Conservation (phyloP, 2,329 filamentous ascomycete genomes). For the Helicocarpus griseus region DNA sequence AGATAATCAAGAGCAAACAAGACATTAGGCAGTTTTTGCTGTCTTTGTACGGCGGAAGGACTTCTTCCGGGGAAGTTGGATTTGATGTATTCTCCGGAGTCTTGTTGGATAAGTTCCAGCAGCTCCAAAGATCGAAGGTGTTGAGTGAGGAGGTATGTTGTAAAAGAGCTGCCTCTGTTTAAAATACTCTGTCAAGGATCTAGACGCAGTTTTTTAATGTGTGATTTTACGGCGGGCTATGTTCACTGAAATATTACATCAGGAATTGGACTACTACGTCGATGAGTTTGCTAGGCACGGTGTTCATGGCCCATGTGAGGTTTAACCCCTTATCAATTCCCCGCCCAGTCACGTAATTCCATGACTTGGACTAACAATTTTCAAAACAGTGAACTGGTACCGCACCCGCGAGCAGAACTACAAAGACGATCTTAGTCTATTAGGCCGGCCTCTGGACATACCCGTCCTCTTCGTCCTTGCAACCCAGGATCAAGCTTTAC, state of each 20-base stretch:
- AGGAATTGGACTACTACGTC: conserved; percentile 68
- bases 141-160: conserved; percentile 52
- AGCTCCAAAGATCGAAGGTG: conserved; percentile 48
- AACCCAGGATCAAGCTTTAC: conserved; percentile 60
- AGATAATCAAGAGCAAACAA: conserved; percentile 45
- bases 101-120: conserved; percentile 51
- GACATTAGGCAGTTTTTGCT: conserved; percentile 62
- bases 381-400: conserved; percentile 67
- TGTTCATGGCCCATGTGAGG: conserved; percentile 59
- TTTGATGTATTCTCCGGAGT: conserved; percentile 56
- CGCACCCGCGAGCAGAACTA: conserved; percentile 62
- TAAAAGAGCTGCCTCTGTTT: too few species aligned
- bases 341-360: neutral
- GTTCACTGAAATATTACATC: conserved; percentile 3
- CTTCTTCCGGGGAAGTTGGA: conserved; percentile 44
- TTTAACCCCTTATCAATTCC: neutral
- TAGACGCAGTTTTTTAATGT: conserved; percentile 2
- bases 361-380: neutral
- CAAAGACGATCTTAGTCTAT: conserved; percentile 55
- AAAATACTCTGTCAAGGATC: neutral
- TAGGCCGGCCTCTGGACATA: conserved; percentile 40
- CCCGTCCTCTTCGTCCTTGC: conserved; percentile 70
- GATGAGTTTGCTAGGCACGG: conserved; percentile 61
- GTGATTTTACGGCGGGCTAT: neutral
- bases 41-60: conserved; percentile 58